Evolutionary conservation across 1,284 basidiomycete genomes (phyloP).

Genomic region (Ceratobasidium sp.): DNA sequence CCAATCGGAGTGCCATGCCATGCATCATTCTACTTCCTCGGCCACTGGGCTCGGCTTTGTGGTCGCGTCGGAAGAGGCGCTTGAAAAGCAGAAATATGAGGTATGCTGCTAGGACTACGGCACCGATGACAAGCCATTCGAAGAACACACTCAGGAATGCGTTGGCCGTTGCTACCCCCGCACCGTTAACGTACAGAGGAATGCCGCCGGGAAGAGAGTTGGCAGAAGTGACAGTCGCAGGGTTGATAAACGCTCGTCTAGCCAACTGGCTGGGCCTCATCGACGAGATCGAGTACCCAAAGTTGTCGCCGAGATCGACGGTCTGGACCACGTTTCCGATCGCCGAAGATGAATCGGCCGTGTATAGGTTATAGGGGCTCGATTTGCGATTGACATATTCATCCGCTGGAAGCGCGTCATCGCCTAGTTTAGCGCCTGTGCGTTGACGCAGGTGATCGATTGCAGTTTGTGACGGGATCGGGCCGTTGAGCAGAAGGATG

Average conservation of each 20-base stretch:
- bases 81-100: background rate
- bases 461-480: constrained; percentile 66
- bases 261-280: constrained; percentile 29
- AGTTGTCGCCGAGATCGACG: background rate
- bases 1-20: constrained; percentile 52
- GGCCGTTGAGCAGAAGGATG: constrained; percentile 78
- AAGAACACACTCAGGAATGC: constrained; percentile 86
- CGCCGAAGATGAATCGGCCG: constrained; percentile 4
- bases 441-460: constrained; percentile 82
- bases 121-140: constrained; percentile 67
- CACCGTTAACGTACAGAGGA: constrained; percentile 78
- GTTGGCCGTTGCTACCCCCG: constrained; percentile 79
- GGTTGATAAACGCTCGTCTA: constrained; percentile 42
- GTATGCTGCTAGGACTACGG: constrained; percentile 61
- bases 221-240: constrained; percentile 65
- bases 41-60: background rate
- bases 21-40: background rate
- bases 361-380: constrained; percentile 72
- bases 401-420: constrained; percentile 63
- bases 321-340: background rate
- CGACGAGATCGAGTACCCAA: constrained; percentile 1
- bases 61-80: background rate
- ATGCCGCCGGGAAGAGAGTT: constrained; percentile 79
- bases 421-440: constrained; percentile 79
- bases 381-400: constrained; percentile 79